Conservation (phyloP, 139 green algal species). For the Choricystis sp. region DNA sequence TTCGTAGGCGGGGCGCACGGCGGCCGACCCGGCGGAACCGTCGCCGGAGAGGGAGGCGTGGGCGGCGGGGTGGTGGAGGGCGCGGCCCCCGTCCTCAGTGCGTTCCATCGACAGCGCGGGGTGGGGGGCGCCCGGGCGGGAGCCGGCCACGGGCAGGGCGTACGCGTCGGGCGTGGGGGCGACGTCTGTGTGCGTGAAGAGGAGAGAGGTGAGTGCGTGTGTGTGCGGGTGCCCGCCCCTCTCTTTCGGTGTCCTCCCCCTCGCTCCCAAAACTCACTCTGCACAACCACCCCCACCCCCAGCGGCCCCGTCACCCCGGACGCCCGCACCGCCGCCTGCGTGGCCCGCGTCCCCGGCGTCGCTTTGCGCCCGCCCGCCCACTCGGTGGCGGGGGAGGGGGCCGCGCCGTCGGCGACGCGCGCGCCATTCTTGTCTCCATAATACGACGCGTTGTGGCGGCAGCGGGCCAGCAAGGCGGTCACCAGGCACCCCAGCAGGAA, state of each 20-base stretch:
- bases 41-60: not conserved
- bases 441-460: slow-evolving; percentile 1
- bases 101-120: not conserved
- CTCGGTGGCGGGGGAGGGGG: not conserved
- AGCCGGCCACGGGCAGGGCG: too few relatives aligned
- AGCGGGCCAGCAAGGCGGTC: slow-evolving; percentile 4
- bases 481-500: slow-evolving; percentile 1
- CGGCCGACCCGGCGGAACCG: too few relatives aligned
- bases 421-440: slow-evolving; percentile 1
- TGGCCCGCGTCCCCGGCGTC: not conserved
- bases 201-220: too few relatives aligned
- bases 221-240: too few relatives aligned
- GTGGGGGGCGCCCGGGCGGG: too few relatives aligned
- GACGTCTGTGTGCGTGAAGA: too few relatives aligned
- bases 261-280: not conserved
- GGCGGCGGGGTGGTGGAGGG: not conserved
- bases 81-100: not conserved
- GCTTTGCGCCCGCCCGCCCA: not conserved
- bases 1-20: slow-evolving; percentile 7
- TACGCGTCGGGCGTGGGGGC: too few relatives aligned
- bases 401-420: slow-evolving; percentile 1
- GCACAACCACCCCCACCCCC: not conserved
- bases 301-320: slow-evolving; percentile 3
- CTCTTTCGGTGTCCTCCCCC: too few relatives aligned
- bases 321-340: not conserved